Evolutionary conservation across 306 rosid genomes (phyloP), one percentile per base, ranked within the genome.

Genomic region (Prunus padus): DNA sequence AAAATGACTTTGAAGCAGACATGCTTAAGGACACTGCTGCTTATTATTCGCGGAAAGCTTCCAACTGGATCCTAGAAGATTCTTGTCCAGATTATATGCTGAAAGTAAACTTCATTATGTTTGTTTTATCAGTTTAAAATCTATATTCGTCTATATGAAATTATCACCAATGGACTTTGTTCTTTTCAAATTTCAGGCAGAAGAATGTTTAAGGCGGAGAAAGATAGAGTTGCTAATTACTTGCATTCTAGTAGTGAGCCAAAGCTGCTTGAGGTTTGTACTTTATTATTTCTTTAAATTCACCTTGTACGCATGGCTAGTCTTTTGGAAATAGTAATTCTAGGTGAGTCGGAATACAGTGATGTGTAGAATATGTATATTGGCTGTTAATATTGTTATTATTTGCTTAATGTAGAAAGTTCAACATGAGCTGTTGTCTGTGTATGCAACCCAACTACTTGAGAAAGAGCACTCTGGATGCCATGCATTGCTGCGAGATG

Each of bases 401-500:
- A 33, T 47, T 73, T 45, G 28, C 52, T 82, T 73, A 63, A 71
- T 73, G 74, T 71, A 85, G 88, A 85, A 85, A 85, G 88, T 82
- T 73, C 88, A 85, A 74, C 77, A 85, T 31, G 88, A 85, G 81
- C 68, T 85, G 55, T 74, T 85, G 78, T 79, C 86, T 54, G 88
- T 83, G 18, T 85, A 85, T 69, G 84, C 86, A 40, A 85, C 84
- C 51, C 88, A 85, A 65, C 79, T 85, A 51, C 86, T 85, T 69
- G 88, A 85, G 85, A 85, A 85, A 77, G 88, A 85, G 82, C 88
- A 85, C 78, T 85, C 88, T 52, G 88, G 88, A 31, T 85, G 88
- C 67, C 88, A 85, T 82, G 86, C 88, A 13, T 80, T 85, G 69
- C 88, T 85, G 63, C 71, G 88, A 85, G 88, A 85, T 79, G 88